These are phyloP conservation scores for Tricholomella constricta DNA, from an alignment of 768 basidiomycete species.

Conservation along the genomic window DNA sequence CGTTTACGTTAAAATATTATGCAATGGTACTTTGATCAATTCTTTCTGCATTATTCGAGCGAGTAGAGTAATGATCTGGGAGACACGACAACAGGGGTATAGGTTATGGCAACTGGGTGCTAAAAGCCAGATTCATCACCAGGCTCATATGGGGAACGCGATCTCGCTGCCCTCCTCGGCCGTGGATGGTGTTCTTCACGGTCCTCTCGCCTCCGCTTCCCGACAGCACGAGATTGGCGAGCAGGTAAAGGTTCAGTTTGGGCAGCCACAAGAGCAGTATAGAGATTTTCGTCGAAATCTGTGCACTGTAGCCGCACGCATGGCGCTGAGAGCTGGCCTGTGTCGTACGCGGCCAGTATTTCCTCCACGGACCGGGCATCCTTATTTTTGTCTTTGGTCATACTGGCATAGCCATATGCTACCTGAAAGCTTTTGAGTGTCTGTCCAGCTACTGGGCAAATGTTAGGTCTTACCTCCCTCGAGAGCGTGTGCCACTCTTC, in stretches of 20 bases:
- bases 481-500: slow-evolving; percentile 50
- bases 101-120: too few relatives aligned
- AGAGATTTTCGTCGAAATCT: slow-evolving; percentile 45
- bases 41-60: not conserved
- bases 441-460: not conserved
- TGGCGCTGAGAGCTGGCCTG: slow-evolving; percentile 44
- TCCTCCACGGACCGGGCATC: slow-evolving; percentile 33
- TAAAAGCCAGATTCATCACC: not conserved
- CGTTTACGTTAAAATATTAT: too few relatives aligned
- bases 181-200: slow-evolving; percentile 8
- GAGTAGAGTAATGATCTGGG: not conserved
- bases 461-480: slow-evolving; percentile 33
- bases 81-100: too few relatives aligned
- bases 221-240: not conserved
- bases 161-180: not conserved
- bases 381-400: slow-evolving; percentile 41
- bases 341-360: slow-evolving; percentile 46
- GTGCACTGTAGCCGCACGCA: slow-evolving; percentile 51
- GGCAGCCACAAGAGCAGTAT: slow-evolving; percentile 25
- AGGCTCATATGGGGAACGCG: not conserved
- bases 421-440: slow-evolving; percentile 23
- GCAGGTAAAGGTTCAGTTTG: not conserved
- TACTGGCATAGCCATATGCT: slow-evolving; percentile 36
- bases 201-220: slow-evolving; percentile 19
- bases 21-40: too few relatives aligned